phyloP scores from a whole-genome alignment of 2,329 filamentous ascomycete species.

The Clarireedia homoeocarpa region DNA sequence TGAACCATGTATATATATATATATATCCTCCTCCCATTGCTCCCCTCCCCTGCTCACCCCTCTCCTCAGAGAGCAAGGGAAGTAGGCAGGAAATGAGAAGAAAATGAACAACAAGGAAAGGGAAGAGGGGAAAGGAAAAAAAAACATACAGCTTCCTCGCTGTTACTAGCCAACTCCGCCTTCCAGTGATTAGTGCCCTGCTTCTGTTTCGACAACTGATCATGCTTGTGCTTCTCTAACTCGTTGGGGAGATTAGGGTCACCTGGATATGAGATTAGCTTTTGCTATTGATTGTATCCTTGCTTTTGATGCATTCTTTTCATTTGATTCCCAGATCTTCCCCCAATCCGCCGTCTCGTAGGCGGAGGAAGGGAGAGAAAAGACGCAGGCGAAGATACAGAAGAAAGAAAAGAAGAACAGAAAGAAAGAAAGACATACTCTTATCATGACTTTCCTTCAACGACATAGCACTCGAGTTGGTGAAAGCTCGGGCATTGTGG shows the following conservation, averaged over 20 bases:
- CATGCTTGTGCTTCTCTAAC: slow-evolving; percentile 46
- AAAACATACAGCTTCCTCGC: slow-evolving; percentile 61
- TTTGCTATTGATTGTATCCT: no score
- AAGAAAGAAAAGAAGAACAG: not conserved
- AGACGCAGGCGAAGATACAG: not conserved
- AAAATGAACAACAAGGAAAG: not conserved
- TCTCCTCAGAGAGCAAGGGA: not conserved
- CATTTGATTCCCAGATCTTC: not conserved
- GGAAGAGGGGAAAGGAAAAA: not conserved
- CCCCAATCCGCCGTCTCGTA: not conserved
- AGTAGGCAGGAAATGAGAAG: not conserved
- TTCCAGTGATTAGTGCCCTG: slow-evolving; percentile 68
- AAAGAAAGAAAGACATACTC: slow-evolving; percentile 12
- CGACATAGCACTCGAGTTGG: slow-evolving; percentile 11
- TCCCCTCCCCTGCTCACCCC: no score
- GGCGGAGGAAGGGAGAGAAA: not conserved
- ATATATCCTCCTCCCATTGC: not conserved
- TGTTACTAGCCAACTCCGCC: slow-evolving; percentile 67
- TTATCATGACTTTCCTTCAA: slow-evolving; percentile 28
- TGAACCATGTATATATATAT: not conserved
- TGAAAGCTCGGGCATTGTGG: slow-evolving; percentile 13
- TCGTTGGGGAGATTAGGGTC: slow-evolving; percentile 35
- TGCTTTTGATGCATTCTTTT: no score
- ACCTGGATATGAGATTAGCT: slow-evolving; percentile 9
- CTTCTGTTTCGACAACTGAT: slow-evolving; percentile 58